Evolutionary conservation across 192 early-diverging fungal species (phyloP), one percentile per base, ranked within the genome.

Genomic region (Helicostylum pulchrum): DNA sequence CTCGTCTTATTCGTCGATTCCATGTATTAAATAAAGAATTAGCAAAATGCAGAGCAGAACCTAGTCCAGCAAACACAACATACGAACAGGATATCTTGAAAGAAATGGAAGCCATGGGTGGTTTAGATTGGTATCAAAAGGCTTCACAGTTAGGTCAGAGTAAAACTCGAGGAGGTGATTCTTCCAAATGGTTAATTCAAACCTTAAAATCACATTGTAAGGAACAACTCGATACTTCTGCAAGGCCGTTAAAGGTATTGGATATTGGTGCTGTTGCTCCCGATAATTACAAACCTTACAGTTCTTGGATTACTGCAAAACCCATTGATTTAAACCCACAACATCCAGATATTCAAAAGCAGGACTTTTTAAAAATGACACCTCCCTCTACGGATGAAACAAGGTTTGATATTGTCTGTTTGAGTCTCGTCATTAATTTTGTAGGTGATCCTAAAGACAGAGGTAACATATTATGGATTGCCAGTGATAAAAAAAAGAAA

Each of bases 251-350:
- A 53, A 74, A 75, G 7, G 68, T 96, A 36, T 75, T 96, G 48
- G 94, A 96, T 67, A 87, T 96, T 15, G 94, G 94, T 0, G 93
- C 94, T 0, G 70, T 95, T 0, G 85, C 83, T 30, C 85, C 90
- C 7, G 73, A 80, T 19, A 93, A 93, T 56, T 96, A 96, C 49
- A 72, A 74, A 8, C 80, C 80, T 39, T 83, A 91, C 59, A 26
- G 72, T 8, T 56, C 75, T 4, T 93, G 87, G 87, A 86, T 94
- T 56, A 61, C 85, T 10, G 81, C 83, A n/a, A 75, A 77, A 12
- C 87, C 88, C 0, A 94, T 96, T 62, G 94, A 96, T 70, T 81
- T 96, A 53, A 94, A 96, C 60, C 87, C 92, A 1, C 94, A 96
- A 62, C 78, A 87, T 54, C 79, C 77, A 0, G 65, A 74, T 2